Evolutionary conservation across 2,329 filamentous ascomycete genomes (phyloP), one percentile per base, ranked within the genome.

Genomic region (Nigrograna mackinnonii): DNA sequence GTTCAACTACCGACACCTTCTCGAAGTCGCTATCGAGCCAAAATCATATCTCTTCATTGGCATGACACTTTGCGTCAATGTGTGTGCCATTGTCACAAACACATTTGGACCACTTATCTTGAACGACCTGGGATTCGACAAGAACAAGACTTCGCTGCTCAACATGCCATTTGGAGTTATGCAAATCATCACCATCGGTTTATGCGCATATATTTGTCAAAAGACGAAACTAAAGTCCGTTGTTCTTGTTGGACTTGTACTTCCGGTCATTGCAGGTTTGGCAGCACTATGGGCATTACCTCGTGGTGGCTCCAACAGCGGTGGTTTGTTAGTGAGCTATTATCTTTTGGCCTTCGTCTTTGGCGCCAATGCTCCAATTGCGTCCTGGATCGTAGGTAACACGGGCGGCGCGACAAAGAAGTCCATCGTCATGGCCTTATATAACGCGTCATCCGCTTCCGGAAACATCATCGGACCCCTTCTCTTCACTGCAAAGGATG

Each of bases 401-500:
- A 84, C 84, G 0, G 84, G 79, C 0, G 84, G 85, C 1, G 83
- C 87, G 56, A 87, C 84, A 0, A 88, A 88, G 66, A 80, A 82
- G 49, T 87, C 86, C 56, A 78, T 79, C 7, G 84, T 79, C 0
- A 86, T 83, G 0, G 82, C 78, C 11, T 72, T 85, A 5, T 70
- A 87, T 1, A 84, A 87, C 54, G 76, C 87, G 35, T 82, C 83
- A 4, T 79, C 83, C 44, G 84, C 79, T 39, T 78, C 78, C 2
- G 85, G 84, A 5, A 87, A 88, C 51, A 80, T 87, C 24, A 70
- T 86, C 17, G 84, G 84, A 0, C 84, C 84, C 0, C 76, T 83
- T 35, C 70, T 87, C 0, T 87, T 85, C 61, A 83, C 78, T 3
- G 78, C 80, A 0, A 74, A 74, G 2, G 81, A 86, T 53, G 78